Percentiles rank a stretch among this genome's conserved stretches.
These are phyloP conservation scores for Camellia lanceoleosa DNA, from an alignment of 148 eudicot genomes.

Conservation along the genomic window DNA sequence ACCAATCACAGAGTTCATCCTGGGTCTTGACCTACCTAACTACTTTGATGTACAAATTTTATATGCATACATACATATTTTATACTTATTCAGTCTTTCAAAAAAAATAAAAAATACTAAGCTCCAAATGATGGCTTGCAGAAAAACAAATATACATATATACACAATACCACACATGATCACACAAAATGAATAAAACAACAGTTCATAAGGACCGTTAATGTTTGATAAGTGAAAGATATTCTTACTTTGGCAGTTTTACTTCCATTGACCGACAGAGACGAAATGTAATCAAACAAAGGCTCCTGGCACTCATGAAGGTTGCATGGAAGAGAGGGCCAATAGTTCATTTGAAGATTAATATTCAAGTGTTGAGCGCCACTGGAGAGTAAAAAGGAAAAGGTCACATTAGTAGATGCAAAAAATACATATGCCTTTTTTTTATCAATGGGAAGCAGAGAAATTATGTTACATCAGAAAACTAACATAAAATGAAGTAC, in stretches of 20 bases:
- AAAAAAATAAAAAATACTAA: too few species aligned
- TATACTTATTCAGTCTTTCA: too few species aligned
- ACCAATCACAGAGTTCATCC: neutral
- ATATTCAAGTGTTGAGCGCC: slow-evolving; percentile 79
- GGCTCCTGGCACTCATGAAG: slow-evolving; percentile 82
- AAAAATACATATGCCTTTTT: neutral
- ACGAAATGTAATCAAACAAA: slow-evolving; percentile 51
- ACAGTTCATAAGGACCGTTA: neutral
- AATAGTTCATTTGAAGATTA: slow-evolving; percentile 94
- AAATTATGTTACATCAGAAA: neutral
- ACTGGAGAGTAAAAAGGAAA: slow-evolving; percentile 22
- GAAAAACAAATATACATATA: too few species aligned
- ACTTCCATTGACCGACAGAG: slow-evolving; percentile 57
- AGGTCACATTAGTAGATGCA: too few species aligned
- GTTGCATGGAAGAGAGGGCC: slow-evolving; percentile 83
- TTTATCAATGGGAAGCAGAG: neutral
- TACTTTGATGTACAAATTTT: too few species aligned
- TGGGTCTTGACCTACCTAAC: too few species aligned
- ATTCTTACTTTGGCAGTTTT: slow-evolving; percentile 58
- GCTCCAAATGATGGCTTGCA: too few species aligned
- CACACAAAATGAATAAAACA: neutral
- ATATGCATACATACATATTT: too few species aligned
- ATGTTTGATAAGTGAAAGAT: neutral
- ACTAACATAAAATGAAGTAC: neutral
- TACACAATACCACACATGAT: too few species aligned